Evolutionary conservation across 2,329 filamentous ascomycete species (phyloP).

Genomic region (Scedosporium boydii): DNA sequence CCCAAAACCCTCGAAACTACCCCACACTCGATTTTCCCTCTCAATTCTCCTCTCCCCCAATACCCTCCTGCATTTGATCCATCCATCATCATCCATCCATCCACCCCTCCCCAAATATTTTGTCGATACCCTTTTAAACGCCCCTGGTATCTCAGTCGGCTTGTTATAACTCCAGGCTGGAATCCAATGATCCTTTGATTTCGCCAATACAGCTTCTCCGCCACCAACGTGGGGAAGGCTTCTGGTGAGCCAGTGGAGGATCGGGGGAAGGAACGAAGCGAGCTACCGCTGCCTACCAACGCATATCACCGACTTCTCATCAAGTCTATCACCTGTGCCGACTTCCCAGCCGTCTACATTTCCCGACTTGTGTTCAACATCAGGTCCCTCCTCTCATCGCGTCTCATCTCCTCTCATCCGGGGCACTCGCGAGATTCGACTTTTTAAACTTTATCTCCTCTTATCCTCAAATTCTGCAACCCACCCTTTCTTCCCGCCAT

Average conservation of each 20-base stretch:
- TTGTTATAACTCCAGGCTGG: background rate
- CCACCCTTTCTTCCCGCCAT: conserved; percentile 19
- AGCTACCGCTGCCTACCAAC: background rate
- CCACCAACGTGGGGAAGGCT: background rate
- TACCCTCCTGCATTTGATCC: conserved; percentile 1
- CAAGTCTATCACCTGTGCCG: background rate
- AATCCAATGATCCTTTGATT: background rate
- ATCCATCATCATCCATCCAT: background rate
- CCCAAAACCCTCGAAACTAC: background rate
- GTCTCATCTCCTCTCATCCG: background rate
- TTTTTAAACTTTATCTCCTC: background rate
- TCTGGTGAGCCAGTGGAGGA: background rate
- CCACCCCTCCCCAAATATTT: background rate
- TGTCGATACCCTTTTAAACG: background rate
- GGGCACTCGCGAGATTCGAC: too few species aligned
- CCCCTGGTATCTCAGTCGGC: background rate
- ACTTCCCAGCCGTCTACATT: background rate
- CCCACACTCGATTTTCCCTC: background rate
- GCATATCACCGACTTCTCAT: too few species aligned
- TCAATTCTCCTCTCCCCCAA: background rate
- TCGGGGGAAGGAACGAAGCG: background rate
- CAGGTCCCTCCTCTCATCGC: background rate
- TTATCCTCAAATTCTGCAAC: background rate
- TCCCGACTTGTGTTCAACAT: background rate
- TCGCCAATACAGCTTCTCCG: background rate